Conservation (phyloP, 306 rosid genomes). For the Herpetospermum pedunculosum region DNA sequence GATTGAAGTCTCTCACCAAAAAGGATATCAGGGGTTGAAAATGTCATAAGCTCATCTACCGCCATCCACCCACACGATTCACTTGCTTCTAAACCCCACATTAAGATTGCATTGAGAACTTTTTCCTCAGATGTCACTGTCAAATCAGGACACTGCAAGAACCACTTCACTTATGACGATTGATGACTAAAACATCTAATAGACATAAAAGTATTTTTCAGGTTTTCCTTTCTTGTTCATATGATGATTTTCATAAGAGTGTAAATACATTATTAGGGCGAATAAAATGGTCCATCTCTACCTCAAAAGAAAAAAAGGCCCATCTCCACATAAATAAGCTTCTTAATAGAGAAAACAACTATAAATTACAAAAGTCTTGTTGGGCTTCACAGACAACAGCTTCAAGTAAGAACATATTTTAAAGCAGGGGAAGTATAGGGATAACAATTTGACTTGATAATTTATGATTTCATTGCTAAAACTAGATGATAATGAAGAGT, state of each 20-base stretch:
- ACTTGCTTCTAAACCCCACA: conserved; percentile 63
- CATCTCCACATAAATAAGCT: not conserved
- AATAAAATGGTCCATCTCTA: not conserved
- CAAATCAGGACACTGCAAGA: conserved; percentile 88
- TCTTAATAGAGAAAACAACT: not conserved
- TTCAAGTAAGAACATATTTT: conserved; percentile 1
- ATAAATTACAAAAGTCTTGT: not conserved
- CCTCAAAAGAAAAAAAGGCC: too few species aligned
- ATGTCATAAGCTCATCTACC: conserved; percentile 51
- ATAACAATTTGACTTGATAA: not conserved
- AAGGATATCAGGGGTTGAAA: conserved; percentile 50
- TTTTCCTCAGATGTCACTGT: conserved; percentile 92
- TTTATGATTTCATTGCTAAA: not conserved
- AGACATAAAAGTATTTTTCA: not conserved
- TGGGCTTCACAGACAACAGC: conserved; percentile 5
- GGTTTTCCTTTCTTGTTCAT: not conserved
- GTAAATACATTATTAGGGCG: not conserved
- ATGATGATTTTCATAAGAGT: not conserved
- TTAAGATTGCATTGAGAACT: conserved; percentile 72
- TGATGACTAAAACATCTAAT: not conserved
- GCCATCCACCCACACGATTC: conserved; percentile 63
- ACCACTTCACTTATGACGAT: conserved; percentile 8
- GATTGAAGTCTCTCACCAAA: conserved; percentile 65
- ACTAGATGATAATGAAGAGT: not conserved
- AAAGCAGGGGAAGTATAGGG: not conserved